Conservation (phyloP, 768 basidiomycete species). For the Tricholoma terreum region DNA sequence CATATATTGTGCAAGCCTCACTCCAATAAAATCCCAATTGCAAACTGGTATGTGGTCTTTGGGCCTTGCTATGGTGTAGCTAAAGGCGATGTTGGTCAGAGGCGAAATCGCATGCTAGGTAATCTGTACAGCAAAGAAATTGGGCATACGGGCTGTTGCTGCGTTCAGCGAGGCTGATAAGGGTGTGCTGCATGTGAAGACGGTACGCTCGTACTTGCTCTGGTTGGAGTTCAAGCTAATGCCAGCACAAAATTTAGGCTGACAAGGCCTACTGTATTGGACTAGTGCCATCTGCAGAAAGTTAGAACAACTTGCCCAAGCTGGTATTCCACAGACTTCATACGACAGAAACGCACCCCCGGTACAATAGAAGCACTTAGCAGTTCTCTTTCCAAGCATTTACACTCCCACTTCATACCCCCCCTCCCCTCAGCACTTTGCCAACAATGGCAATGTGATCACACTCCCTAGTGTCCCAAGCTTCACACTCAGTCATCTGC, state of each 20-base stretch:
- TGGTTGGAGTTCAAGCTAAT: neutral
- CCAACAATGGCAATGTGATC: too few species aligned
- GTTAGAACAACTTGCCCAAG: slow-evolving; percentile 75
- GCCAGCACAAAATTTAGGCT: slow-evolving; percentile 38
- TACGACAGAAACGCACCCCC: too few species aligned
- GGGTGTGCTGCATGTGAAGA: slow-evolving; percentile 74
- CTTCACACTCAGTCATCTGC: too few species aligned
- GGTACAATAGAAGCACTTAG: too few species aligned
- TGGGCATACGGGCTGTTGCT: slow-evolving; percentile 90
- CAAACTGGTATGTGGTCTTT: slow-evolving; percentile 62
- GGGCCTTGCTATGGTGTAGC: neutral
- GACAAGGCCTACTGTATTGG: slow-evolving; percentile 94
- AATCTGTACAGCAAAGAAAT: slow-evolving; percentile 82
- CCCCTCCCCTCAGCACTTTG: too few species aligned
- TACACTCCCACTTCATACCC: too few species aligned
- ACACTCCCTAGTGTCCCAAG: too few species aligned
- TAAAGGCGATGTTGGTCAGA: slow-evolving; percentile 35
- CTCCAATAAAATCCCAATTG: slow-evolving; percentile 89
- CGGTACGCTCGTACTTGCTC: slow-evolving; percentile 44
- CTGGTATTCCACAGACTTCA: slow-evolving; percentile 47
- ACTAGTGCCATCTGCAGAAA: slow-evolving; percentile 83
- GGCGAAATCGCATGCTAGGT: slow-evolving; percentile 97
- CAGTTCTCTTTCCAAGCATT: too few species aligned
- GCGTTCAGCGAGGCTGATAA: slow-evolving; percentile 88
- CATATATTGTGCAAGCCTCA: slow-evolving; percentile 41